These are phyloP conservation scores for Adiantum capillusveneris DNA, from an alignment of 75 land plant genomes.

Conservation along the genomic window DNA sequence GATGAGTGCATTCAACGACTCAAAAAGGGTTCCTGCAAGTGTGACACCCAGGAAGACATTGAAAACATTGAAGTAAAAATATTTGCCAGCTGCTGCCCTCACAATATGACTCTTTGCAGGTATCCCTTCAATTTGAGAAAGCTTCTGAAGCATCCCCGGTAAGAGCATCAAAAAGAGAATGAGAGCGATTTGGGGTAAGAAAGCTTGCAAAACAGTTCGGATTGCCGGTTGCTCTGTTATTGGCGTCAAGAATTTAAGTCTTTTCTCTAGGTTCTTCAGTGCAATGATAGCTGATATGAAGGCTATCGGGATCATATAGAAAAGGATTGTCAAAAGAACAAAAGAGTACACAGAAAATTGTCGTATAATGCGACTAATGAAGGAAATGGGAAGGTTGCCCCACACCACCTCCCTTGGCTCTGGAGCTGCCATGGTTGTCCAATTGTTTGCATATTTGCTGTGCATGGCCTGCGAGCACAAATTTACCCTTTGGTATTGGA, in stretches of 20 bases:
- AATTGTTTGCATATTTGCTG: conserved; percentile 44
- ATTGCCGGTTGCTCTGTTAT: conserved; percentile 33
- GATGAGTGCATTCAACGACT: conserved; percentile 37
- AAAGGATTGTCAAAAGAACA: conserved; percentile 59
- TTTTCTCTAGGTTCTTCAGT: conserved; percentile 44
- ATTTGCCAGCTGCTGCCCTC: conserved; percentile 80
- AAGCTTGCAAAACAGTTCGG: conserved; percentile 70
- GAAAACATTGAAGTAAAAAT: conserved; percentile 74
- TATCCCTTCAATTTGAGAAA: conserved; percentile 71
- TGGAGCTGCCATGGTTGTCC: conserved; percentile 76
- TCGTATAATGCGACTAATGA: conserved; percentile 40
- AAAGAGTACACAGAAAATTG: conserved; percentile 42
- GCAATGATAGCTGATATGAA: conserved; percentile 73
- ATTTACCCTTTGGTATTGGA: not conserved
- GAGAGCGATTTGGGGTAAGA: conserved; percentile 74
- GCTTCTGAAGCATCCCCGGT: conserved; percentile 57
- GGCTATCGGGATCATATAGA: conserved; percentile 88
- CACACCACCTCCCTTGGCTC: conserved; percentile 75
- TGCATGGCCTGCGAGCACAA: conserved; percentile 32
- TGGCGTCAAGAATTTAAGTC: conserved; percentile 61
- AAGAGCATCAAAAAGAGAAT: conserved; percentile 67
- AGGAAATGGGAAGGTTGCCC: conserved; percentile 46
- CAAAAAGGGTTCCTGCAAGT: conserved; percentile 50
- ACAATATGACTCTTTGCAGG: conserved; percentile 53
- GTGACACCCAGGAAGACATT: conserved; percentile 92